Conservation (phyloP, 495 filamentous ascomycete genomes). For the Clohesyomyces aquaticus region DNA sequence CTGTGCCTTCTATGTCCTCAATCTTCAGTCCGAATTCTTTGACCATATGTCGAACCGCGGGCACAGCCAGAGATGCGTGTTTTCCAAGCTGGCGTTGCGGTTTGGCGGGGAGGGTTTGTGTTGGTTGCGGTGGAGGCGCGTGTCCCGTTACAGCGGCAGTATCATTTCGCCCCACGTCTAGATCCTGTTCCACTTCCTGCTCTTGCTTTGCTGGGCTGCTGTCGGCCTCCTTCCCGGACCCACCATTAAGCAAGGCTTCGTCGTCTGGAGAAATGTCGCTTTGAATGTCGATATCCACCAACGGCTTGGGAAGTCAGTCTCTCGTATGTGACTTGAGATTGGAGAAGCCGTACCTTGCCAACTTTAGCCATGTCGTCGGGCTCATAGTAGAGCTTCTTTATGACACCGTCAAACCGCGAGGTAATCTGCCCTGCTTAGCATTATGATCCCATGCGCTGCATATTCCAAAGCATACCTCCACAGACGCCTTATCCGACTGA, state of each 20-base stretch:
- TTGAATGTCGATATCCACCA: constrained; percentile 77
- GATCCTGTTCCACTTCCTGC: constrained; percentile 41
- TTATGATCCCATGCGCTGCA: background rate
- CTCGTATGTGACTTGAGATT: background rate
- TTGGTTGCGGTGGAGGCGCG: constrained; percentile 6
- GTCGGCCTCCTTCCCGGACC: constrained; percentile 25
- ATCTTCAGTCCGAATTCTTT: constrained; percentile 80
- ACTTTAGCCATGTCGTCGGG: constrained; percentile 95
- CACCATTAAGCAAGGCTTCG: constrained; percentile 49
- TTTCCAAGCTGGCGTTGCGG: constrained; percentile 45
- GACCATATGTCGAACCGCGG: constrained; percentile 85
- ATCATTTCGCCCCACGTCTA: constrained; percentile 37
- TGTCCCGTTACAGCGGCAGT: constrained; percentile 25
- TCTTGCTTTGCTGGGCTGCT: constrained; percentile 15
- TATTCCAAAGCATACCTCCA: constrained; percentile 76
- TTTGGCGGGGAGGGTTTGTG: constrained; percentile 22
- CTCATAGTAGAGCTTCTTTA: constrained; percentile 95
- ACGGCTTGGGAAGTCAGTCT: constrained; percentile 53
- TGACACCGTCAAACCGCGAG: constrained; percentile 88
- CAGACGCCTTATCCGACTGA: constrained; percentile 97
- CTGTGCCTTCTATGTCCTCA: constrained; percentile 75
- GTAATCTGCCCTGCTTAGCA: constrained; percentile 66
- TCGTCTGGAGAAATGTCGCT: constrained; percentile 63
- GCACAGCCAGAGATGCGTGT: constrained; percentile 78
- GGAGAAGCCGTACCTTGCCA: constrained; percentile 56